Evolutionary conservation across 2,329 filamentous ascomycete genomes (phyloP).

Genomic region (Cephalotrichum gorgonifer): DNA sequence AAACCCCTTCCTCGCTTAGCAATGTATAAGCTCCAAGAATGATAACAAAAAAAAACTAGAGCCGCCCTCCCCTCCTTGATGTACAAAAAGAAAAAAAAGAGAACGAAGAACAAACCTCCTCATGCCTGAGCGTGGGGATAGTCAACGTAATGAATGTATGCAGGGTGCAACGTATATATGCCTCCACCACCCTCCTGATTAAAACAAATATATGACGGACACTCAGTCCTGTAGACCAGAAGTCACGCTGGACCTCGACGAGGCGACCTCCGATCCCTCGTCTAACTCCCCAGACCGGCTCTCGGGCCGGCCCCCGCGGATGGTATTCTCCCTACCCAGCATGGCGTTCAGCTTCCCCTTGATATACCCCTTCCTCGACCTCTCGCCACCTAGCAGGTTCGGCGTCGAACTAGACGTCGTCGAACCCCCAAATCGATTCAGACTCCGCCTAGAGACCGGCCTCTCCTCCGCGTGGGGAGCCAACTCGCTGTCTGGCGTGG

Average conservation of each 20-base stretch:
- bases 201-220: neutral
- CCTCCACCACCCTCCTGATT: neutral
- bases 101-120: neutral
- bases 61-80: neutral
- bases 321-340: neutral
- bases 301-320: neutral
- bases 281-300: neutral
- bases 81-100: neutral
- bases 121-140: no score
- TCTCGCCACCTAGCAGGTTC: neutral
- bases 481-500: slow-evolving; percentile 25
- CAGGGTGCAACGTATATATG: neutral
- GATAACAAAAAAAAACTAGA: neutral
- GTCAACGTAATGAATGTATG: neutral
- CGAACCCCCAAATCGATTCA: neutral
- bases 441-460: slow-evolving; percentile 2
- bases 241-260: neutral
- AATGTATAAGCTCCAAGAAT: neutral
- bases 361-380: neutral
- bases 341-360: slow-evolving; percentile 5
- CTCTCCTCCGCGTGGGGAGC: neutral
- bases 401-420: neutral
- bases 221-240: neutral
- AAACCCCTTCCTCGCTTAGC: neutral
- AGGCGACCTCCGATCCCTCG: neutral